These are phyloP conservation scores for Tetrapyrgos nigripes DNA, from an alignment of 1,284 basidiomycete genomes.

Conservation along the genomic window DNA sequence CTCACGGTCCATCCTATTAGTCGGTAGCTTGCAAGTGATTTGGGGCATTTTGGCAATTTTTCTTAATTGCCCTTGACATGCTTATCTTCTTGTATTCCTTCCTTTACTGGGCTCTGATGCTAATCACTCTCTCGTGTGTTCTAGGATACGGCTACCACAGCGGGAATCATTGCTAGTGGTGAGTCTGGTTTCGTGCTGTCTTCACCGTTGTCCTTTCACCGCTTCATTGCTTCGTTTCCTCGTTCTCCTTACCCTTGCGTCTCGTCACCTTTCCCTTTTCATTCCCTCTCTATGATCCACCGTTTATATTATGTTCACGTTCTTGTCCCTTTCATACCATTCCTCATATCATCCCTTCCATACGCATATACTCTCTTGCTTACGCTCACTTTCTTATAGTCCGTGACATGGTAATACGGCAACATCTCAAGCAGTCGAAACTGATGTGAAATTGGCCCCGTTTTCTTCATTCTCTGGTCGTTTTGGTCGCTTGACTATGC, in stretches of 20 bases:
- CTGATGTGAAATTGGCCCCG: slow-evolving; percentile 45
- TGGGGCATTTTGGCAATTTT: too few species aligned
- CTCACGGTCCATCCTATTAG: too few species aligned
- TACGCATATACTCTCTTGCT: background rate
- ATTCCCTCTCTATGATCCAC: background rate
- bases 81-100: background rate
- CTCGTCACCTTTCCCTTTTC: background rate
- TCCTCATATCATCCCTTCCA: background rate
- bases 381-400: slow-evolving; percentile 42
- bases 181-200: slow-evolving; percentile 26
- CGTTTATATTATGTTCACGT: background rate
- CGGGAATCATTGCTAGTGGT: slow-evolving; percentile 81
- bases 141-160: slow-evolving; percentile 75
- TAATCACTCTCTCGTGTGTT: background rate
- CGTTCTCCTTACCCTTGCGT: background rate
- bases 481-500: too few species aligned
- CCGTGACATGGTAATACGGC: slow-evolving; percentile 73
- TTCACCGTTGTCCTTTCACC: background rate
- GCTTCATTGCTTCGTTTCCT: background rate
- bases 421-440: slow-evolving; percentile 69
- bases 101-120: background rate
- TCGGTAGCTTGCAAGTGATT: too few species aligned
- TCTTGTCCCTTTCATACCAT: background rate
- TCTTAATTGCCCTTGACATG: too few species aligned
- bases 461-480: too few species aligned